phyloP scores from a whole-genome alignment of 2,329 filamentous ascomycete species.

The Teratosphaeria zuluensis region DNA sequence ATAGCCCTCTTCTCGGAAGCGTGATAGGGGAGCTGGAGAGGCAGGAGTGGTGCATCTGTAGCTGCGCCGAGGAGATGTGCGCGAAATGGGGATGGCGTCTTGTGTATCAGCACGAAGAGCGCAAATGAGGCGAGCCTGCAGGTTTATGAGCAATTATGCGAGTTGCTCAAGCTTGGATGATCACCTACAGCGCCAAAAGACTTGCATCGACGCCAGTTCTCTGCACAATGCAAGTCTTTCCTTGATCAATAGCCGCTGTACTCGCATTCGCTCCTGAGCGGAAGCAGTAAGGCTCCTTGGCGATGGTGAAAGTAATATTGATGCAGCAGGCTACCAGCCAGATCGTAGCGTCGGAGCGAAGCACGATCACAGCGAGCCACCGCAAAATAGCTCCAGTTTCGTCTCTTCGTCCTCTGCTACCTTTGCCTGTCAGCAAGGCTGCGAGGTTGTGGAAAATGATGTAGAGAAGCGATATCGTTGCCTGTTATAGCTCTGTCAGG shows the following conservation, averaged over 20 bases:
- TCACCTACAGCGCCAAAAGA: slow-evolving; percentile 16
- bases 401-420: slow-evolving; percentile 8
- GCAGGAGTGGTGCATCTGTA: slow-evolving; percentile 10
- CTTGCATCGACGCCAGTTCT: slow-evolving; percentile 15
- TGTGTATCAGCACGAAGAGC: slow-evolving; percentile 18
- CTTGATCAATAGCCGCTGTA: slow-evolving; percentile 7
- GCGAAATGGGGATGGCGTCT: slow-evolving; percentile 14
- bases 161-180: background rate
- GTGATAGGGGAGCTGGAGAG: slow-evolving; percentile 13
- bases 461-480: slow-evolving; percentile 11
- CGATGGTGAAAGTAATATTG: slow-evolving; percentile 16
- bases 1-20: slow-evolving; percentile 6
- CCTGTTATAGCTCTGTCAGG: slow-evolving; percentile 5
- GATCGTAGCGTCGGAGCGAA: slow-evolving; percentile 12
- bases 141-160: too few species aligned
- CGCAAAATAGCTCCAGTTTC: slow-evolving; percentile 2
- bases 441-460: slow-evolving; percentile 11
- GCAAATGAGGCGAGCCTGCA: slow-evolving; percentile 11
- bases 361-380: slow-evolving; percentile 8
- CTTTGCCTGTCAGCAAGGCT: slow-evolving; percentile 5
- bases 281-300: slow-evolving; percentile 13
- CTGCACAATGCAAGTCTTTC: slow-evolving; percentile 18
- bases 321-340: slow-evolving; percentile 18
- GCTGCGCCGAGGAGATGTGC: slow-evolving; percentile 18
- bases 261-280: background rate